These are phyloP conservation scores for Solanum chilense DNA, from an alignment of 257 asterid genomes.

Conservation along the genomic window DNA sequence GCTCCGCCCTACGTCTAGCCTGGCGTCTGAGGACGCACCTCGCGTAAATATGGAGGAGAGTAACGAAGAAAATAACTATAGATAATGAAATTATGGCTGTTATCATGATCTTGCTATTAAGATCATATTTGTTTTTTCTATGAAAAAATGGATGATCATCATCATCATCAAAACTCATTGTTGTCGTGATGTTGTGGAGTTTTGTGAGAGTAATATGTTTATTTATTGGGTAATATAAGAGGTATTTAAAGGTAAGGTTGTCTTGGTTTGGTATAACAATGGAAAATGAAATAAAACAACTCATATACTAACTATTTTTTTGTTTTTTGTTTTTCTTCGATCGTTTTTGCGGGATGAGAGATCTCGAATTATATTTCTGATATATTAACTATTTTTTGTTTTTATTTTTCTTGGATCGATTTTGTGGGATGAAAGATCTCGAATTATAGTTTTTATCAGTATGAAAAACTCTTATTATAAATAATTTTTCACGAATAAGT, in stretches of 20 bases:
- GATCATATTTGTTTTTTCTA: constrained; percentile 1
- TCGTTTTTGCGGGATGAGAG: fast-evolving
- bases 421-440: fast-evolving
- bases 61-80: constrained; percentile 40
- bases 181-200: background rate
- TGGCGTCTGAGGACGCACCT: constrained; percentile 58
- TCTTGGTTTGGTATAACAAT: background rate
- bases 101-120: constrained; percentile 60
- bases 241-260: background rate
- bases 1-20: constrained; percentile 39
- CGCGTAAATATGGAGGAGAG: constrained; percentile 63
- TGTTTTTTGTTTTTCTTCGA: background rate
- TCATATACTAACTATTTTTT: background rate
- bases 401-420: no score
- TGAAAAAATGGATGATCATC: background rate
- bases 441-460: background rate
- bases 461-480: background rate
- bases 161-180: constrained; percentile 32
- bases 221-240: background rate
- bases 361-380: background rate
- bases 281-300: background rate
- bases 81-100: constrained; percentile 60
- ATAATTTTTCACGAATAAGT: no score
- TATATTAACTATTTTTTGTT: background rate
- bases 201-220: background rate